A percentile compares a stretch with the other conserved stretches of the same genome.
Evolutionary conservation across 192 early-diverging fungal species (phyloP).

Genomic region (Backusella morwellensis): DNA sequence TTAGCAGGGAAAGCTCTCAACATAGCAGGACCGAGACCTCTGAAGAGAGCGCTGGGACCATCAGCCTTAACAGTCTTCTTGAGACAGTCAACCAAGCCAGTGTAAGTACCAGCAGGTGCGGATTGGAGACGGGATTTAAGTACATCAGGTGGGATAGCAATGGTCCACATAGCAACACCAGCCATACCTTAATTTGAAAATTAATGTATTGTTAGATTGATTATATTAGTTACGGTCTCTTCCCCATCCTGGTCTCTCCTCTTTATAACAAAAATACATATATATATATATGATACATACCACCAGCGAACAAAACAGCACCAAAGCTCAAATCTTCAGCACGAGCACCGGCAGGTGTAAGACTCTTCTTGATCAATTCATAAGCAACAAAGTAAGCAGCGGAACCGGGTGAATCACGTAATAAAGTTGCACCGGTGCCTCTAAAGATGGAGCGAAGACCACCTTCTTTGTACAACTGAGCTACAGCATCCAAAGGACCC

Average conservation of each 20-base stretch:
- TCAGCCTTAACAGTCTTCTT: constrained; percentile 64
- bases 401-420: constrained; percentile 91
- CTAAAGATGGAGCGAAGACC: constrained; percentile 87
- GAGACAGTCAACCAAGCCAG: constrained; percentile 59
- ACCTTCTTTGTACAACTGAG: constrained; percentile 81
- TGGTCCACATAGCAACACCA: constrained; percentile 97
- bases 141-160: constrained; percentile 90
- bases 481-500: constrained; percentile 87
- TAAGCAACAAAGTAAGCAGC: constrained; percentile 94
- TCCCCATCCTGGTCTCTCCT: background rate
- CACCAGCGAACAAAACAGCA: constrained; percentile 92
- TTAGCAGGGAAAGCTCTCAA: constrained; percentile 86
- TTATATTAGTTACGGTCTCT: background rate
- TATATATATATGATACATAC: constrained; percentile 42
- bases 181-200: constrained; percentile 65
- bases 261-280: background rate
- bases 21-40: constrained; percentile 86
- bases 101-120: constrained; percentile 86
- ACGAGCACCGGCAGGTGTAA: constrained; percentile 63
- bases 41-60: constrained; percentile 79
- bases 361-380: constrained; percentile 75
- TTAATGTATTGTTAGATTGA: background rate
- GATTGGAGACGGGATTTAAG: constrained; percentile 90
- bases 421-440: constrained; percentile 91
- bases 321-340: constrained; percentile 75